Evolutionary conservation across 2,329 filamentous ascomycete genomes (phyloP), one percentile per base, ranked within the genome.

Genomic region (Clonostachys byssicola): DNA sequence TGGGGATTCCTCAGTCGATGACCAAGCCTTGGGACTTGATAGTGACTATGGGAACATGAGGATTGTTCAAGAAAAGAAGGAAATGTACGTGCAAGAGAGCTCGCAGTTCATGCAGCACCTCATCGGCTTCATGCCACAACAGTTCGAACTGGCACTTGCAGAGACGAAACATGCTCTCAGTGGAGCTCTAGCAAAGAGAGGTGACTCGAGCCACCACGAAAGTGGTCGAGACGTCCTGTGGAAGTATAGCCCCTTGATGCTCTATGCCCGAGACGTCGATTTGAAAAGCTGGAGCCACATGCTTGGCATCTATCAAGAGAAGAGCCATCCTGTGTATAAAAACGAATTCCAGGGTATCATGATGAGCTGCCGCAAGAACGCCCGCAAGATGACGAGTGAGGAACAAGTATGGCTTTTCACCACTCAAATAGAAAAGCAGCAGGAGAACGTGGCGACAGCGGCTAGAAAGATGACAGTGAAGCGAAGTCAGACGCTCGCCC

Each of bases 391-490:
- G 40, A 83, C 80, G 3, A 85, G 85, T 12, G 90, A 95, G 39
- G 91, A 95, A 56, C 74, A 78, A 44, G 90, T 95, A 47, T 72
- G 95, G 2, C 77, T 97, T n/a, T 97, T 97, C 65, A 94, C 91
- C 0, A 81, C 86, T 3, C 85, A 89, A 59, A 65, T 73, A 33
- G 92, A 96, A 60, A 95, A 95, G 61, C 91, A 96, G 60, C 85
- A 89, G 45, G 88, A 95, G 57, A 43, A 42, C 40, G 80, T 88
- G 49, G 80, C 88, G 17, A 83, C 81, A 39, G 86, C 89, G 8
- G 92, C 92, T 10, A 81, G 91, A 52, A 96, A 96, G 66, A 70
- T 97, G 51, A 97, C 92, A 0, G 92, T 97, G 46, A 96, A 96
- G 74, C 82, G 92, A 60, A 94, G 89, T 53, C 92, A 96, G 66